A percentile compares a stretch with the other conserved stretches of the same genome.
Evolutionary conservation across 352 stramenopile species (phyloP).

Genomic region (Globisporangium megalacanthum): DNA sequence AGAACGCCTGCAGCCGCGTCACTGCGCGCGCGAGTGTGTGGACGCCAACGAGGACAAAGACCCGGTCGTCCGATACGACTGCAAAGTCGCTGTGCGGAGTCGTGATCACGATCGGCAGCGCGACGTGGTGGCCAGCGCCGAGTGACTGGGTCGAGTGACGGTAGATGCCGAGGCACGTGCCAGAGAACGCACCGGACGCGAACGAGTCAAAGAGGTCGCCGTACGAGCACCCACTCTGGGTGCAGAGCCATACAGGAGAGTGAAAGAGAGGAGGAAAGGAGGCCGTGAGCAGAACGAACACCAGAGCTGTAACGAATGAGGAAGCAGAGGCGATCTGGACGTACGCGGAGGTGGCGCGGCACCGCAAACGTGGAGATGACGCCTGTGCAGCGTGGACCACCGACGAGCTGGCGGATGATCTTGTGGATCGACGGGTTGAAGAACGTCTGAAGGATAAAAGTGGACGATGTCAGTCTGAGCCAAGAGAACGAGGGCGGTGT

Average conservation of each 20-base stretch:
- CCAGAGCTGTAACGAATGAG: neutral
- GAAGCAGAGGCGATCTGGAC: slow-evolving; percentile 1
- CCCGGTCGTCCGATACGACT: slow-evolving; percentile 41
- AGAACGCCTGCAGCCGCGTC: slow-evolving; percentile 46
- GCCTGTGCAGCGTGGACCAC: slow-evolving; percentile 66
- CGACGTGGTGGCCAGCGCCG: slow-evolving; percentile 26
- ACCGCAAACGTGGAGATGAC: slow-evolving; percentile 61
- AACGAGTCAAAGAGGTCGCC: slow-evolving; percentile 59
- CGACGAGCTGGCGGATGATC: slow-evolving; percentile 76
- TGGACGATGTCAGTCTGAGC: neutral
- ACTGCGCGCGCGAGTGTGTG: slow-evolving; percentile 70
- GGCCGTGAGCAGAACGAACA: neutral
- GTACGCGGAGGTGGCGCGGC: slow-evolving; percentile 35
- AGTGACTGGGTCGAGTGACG: slow-evolving; percentile 52
- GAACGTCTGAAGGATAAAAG: slow-evolving; percentile 37
- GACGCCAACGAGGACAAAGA: slow-evolving; percentile 73
- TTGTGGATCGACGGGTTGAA: slow-evolving; percentile 86
- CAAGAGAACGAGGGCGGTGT: neutral
- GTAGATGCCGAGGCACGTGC: slow-evolving; percentile 72
- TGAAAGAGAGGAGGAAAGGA: neutral
- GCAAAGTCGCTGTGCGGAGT: slow-evolving; percentile 47
- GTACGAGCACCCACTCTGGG: slow-evolving; percentile 42
- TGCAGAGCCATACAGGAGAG: neutral
- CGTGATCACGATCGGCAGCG: slow-evolving; percentile 76
- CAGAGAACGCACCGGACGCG: slow-evolving; percentile 47